Base-by-base conservation (phyloP, 2,329 filamentous ascomycete genomes). In the Nemania abortiva region DNA sequence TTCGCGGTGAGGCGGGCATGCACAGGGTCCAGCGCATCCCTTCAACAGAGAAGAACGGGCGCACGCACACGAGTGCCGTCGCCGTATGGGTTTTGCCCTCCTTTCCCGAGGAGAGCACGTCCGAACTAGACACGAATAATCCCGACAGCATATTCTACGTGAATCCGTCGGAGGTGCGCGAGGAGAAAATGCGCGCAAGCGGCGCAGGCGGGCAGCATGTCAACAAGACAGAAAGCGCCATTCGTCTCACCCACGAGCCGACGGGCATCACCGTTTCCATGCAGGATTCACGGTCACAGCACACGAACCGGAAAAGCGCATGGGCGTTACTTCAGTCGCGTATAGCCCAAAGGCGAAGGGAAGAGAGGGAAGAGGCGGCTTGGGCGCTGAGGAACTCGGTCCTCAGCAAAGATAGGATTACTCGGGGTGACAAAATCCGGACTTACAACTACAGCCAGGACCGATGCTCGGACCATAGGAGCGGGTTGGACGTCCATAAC, bases 171-270 rank as follows among this genome's bases (percentile, higher is more conserved):
- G 95, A 99, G 68, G 94, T 99, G 27, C 87, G 87, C 60, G 85
- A 89, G 22, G 96, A 99, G 78, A 93, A 94, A 69, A 97, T 98
- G 95, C 88, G 95, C 18, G 94, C 96, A 0, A 86, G 93, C 54
- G 96, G 96, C 68, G 95, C 96, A 0, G 96, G 96, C 37, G 96
- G 96, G 0, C 96, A 99, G 83, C 96, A 99, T 81, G 96, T 99
- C 78, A 99, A 99, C 83, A 98, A 95, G 80, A 99, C 96, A 0
- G 96, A 99, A 83, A 97, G 94, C 34, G 96, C 96, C 3, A 93
- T 99, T 70, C 91, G 96, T 10, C 86, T 99, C 76, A 98, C 95
- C 1, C 96, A 99, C 83, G 81, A 92, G 6, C 96, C 96, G 1
- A 97, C 94, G 0, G 92, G 92, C 53, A 96, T 90, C 0, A 89